Evolutionary conservation across 2,329 filamentous ascomycete genomes (phyloP), one percentile per base, ranked within the genome.

Genomic region (Arthroderma sp.): DNA sequence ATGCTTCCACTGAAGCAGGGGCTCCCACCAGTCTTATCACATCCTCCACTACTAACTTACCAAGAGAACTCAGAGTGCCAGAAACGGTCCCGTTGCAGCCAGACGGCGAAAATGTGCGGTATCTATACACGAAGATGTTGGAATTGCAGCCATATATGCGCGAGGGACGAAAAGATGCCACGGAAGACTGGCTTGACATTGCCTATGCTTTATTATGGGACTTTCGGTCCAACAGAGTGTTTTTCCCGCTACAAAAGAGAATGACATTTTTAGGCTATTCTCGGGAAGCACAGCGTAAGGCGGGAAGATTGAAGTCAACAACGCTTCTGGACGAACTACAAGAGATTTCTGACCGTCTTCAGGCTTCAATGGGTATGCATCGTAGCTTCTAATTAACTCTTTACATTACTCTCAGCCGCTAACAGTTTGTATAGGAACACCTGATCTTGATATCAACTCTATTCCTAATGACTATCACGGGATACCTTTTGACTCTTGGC

Each of bases 401-500:
- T 44, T 8, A 7, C 11, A 38, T 38, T 23, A 25, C 9, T 19
- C 37, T 49, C 21, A 33, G 31, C 21, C 4, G 37, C 25, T 51
- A 23, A 59, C 39, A 4, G 33, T 3, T 21, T 35, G 33, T 56
- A 1, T 39, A 62, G 62, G 61, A 21, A 56, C 58, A 4, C 25
- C 49, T 33, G 56, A 61, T 4, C 41, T 59, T 37, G 61, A 63
- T 25, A 55, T 55, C 15, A 55, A 56, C 7, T 58, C 56, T 38
- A 68, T 77, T 38, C 80, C 80, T 1, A 70, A 71, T 51, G 76
- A 79, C 59, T 91, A 89, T 66, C 85, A 88, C 63, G 87, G 86
- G 6, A 87, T 97, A 51, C 76, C 83, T 0, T 95, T 97, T 66
- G 78, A 84, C 58, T 80, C 83, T 51, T 98, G 93, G 93, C 79